phyloP scores from a whole-genome alignment of 176 grass and related monocot species.

The Rhynchospora tenuis region DNA sequence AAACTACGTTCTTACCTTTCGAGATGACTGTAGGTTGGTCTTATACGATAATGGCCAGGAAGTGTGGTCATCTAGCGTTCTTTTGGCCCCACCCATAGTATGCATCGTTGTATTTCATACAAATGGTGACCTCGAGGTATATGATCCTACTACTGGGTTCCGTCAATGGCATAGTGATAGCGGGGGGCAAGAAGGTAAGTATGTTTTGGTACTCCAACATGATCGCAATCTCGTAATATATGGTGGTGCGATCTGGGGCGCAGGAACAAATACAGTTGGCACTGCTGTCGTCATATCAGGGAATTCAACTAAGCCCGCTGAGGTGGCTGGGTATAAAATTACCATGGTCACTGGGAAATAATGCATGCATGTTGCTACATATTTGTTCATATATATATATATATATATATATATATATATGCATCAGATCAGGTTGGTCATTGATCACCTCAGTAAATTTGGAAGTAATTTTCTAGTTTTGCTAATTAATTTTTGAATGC shows the following conservation, averaged over 20 bases:
- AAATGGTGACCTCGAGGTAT: no score
- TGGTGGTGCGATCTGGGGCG: constrained; percentile 17
- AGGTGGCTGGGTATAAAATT: neutral
- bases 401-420: no score
- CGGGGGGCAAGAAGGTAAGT: neutral
- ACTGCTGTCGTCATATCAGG: neutral
- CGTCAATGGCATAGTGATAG: no score
- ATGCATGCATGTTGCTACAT: neutral
- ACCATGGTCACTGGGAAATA: neutral
- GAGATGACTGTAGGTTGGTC: constrained; percentile 28
- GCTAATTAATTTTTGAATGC: no score
- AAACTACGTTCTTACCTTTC: neutral
- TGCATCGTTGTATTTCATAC: no score
- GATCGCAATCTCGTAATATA: constrained; percentile 33
- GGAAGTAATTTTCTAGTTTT: no score
- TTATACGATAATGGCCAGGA: constrained; percentile 9
- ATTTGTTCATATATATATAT: no score
- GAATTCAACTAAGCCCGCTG: neutral
- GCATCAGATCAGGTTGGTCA: no score
- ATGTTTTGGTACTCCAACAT: neutral
- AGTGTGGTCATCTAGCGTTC: no score
- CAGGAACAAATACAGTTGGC: neutral
- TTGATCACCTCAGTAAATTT: no score
- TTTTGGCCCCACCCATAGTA: no score
- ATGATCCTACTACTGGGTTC: no score